Evolutionary conservation across 2,329 filamentous ascomycete genomes (phyloP).

Genomic region (Colletotrichum nymphaeae): DNA sequence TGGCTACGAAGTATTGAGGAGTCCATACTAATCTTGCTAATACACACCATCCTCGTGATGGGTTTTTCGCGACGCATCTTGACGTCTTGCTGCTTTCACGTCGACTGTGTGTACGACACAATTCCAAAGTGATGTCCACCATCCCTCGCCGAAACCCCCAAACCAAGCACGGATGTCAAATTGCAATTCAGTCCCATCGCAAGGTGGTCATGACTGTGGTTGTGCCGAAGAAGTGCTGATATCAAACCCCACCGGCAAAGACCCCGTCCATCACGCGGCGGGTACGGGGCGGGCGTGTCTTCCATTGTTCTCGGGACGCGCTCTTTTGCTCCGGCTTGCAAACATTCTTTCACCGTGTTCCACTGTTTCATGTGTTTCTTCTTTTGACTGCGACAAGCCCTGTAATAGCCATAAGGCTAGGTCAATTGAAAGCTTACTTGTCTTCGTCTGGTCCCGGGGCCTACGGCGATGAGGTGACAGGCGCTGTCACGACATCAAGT

Average conservation of each 20-base stretch:
- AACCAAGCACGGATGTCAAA: conserved; percentile 97
- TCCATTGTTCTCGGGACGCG: conserved; percentile 27
- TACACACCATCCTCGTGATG: conserved; percentile 32
- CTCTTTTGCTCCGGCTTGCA: conserved; percentile 37
- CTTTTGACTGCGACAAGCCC: background rate
- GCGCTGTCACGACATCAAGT: background rate
- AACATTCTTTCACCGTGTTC: conserved; percentile 26
- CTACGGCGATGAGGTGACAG: background rate
- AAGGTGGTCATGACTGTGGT: conserved; percentile 79
- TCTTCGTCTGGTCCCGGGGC: conserved; percentile 3
- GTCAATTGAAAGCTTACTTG: background rate
- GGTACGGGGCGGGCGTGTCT: conserved; percentile 38
- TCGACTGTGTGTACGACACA: too few relatives aligned
- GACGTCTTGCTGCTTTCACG: background rate
- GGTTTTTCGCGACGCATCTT: conserved; percentile 19
- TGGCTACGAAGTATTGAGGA: conserved; percentile 21
- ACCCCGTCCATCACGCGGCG: conserved; percentile 36
- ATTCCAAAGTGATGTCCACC: background rate
- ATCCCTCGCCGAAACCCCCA: background rate
- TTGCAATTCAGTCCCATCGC: conserved; percentile 84
- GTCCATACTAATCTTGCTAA: conserved; percentile 36
- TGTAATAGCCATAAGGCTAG: background rate
- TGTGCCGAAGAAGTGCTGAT: conserved; percentile 99
- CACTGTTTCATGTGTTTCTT: background rate
- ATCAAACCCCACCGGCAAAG: conserved; percentile 60